phyloP scores from a whole-genome alignment of 2,329 filamentous ascomycete genomes.

The Aspergillus tubingensis region DNA sequence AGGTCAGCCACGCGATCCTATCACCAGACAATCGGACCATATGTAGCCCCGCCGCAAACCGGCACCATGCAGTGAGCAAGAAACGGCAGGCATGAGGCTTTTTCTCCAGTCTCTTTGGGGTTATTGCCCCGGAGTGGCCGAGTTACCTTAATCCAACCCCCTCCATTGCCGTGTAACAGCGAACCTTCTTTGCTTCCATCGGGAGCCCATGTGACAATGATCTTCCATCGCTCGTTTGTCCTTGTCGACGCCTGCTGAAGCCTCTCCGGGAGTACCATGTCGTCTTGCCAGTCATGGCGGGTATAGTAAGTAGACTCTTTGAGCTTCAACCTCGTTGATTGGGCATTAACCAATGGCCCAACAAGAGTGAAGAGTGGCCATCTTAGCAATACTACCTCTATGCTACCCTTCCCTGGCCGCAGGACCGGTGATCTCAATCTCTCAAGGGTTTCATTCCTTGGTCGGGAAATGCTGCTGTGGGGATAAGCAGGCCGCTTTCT shows the following conservation, averaged over 20 bases:
- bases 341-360: neutral
- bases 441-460: neutral
- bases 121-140: neutral
- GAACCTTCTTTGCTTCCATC: neutral
- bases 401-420: neutral
- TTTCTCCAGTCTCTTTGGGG: neutral
- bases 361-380: neutral
- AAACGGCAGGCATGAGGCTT: neutral
- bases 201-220: slow-evolving; percentile 7
- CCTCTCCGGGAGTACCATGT: neutral
- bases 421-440: neutral
- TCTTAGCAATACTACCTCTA: neutral
- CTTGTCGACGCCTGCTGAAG: neutral
- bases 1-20: slow-evolving; percentile 19
- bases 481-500: neutral
- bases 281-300: neutral
- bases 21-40: slow-evolving; percentile 19
- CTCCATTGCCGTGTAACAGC: slow-evolving; percentile 5
- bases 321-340: neutral
- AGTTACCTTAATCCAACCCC: slow-evolving; percentile 6
- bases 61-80: neutral
- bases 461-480: neutral
- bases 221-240: neutral
- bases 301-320: neutral
- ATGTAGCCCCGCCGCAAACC: slow-evolving; percentile 1